A percentile compares a stretch with the other conserved stretches of the same genome.
Evolutionary conservation across 139 green algal species (phyloP).

Genomic region (Chlorella sp.): DNA sequence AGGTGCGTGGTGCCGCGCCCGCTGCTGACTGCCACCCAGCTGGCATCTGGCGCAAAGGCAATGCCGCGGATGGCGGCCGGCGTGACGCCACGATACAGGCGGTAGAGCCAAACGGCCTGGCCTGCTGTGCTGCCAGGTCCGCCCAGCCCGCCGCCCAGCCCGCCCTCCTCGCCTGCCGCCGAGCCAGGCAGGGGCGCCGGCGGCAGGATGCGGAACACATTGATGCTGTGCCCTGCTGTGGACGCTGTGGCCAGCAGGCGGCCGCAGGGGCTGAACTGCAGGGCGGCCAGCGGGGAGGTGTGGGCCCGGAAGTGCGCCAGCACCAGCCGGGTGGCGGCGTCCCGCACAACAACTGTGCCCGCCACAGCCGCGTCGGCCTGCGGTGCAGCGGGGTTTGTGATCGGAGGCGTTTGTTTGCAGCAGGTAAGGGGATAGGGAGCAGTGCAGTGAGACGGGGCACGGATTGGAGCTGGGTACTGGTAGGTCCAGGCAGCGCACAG

Average conservation of each 20-base stretch:
- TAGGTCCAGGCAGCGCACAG: not conserved
- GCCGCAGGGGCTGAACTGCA: slow-evolving; percentile 64
- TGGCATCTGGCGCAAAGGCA: slow-evolving; percentile 55
- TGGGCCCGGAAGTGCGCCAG: slow-evolving; percentile 69
- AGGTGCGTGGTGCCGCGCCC: slow-evolving; percentile 64
- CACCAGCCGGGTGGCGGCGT: slow-evolving; percentile 49
- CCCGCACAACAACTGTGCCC: slow-evolving; percentile 63
- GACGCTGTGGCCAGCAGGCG: slow-evolving; percentile 67
- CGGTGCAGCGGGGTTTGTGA: not conserved
- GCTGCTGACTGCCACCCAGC: slow-evolving; percentile 53
- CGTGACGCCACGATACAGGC: slow-evolving; percentile 74
- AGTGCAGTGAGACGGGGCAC: no score
- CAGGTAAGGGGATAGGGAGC: not conserved
- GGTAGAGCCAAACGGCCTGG: slow-evolving; percentile 34
- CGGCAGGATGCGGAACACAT: slow-evolving; percentile 49
- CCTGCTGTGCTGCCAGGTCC: not conserved
- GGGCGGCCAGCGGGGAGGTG: slow-evolving; percentile 44
- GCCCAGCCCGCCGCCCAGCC: not conserved
- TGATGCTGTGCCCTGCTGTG: slow-evolving; percentile 61
- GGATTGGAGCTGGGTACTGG: no score
- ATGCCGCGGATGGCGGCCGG: slow-evolving; percentile 66
- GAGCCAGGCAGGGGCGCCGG: not conserved
- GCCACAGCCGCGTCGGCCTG: slow-evolving; percentile 32
- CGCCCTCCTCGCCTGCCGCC: not conserved
- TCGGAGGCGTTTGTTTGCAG: not conserved